A percentile compares a stretch with the other conserved stretches of the same genome.
Conservation (phyloP, 2,329 filamentous ascomycete species). For the Pseudopithomyces maydicus region DNA sequence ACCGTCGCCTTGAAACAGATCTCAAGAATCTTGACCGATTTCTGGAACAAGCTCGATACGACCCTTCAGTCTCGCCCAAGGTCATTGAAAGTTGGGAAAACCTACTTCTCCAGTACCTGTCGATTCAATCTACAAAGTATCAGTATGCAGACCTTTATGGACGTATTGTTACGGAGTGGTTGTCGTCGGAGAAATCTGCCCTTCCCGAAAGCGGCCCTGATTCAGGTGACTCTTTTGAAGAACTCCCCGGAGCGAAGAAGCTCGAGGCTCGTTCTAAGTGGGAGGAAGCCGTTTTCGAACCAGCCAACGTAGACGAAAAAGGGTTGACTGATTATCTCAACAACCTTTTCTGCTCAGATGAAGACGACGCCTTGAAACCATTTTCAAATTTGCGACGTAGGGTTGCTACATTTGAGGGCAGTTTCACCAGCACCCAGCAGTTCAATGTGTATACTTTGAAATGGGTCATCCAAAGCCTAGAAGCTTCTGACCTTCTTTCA, state of each 20-base stretch:
- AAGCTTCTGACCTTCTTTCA: slow-evolving; percentile 52
- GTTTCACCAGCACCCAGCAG: slow-evolving; percentile 20
- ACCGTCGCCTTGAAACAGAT: slow-evolving; percentile 30
- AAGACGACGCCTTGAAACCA: slow-evolving; percentile 15
- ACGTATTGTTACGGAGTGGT: slow-evolving; percentile 44
- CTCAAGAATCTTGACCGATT: slow-evolving; percentile 42
- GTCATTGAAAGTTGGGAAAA: slow-evolving; percentile 40
- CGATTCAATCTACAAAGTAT: slow-evolving; percentile 43
- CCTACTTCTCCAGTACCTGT: slow-evolving; percentile 35
- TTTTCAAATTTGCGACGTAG: slow-evolving; percentile 23
- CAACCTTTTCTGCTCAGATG: slow-evolving; percentile 24
- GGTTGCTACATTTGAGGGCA: slow-evolving; percentile 27
- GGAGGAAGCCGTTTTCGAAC: slow-evolving; percentile 40
- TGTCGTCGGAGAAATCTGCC: slow-evolving; percentile 30
- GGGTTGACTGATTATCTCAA: slow-evolving; percentile 30
- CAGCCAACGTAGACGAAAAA: slow-evolving; percentile 25
- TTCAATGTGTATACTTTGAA: slow-evolving; percentile 45
- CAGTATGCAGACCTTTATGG: slow-evolving; percentile 42
- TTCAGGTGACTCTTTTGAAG: slow-evolving; percentile 37
- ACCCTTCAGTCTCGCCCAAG: slow-evolving; percentile 42
- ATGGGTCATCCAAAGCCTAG: slow-evolving; percentile 51
- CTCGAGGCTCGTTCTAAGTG: slow-evolving; percentile 33
- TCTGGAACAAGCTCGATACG: slow-evolving; percentile 42
- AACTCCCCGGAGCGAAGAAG: slow-evolving; percentile 36
- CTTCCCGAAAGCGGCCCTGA: slow-evolving; percentile 25